phyloP scores from a whole-genome alignment of 192 early-diverging fungal species.

The Phycomyces nitens region DNA sequence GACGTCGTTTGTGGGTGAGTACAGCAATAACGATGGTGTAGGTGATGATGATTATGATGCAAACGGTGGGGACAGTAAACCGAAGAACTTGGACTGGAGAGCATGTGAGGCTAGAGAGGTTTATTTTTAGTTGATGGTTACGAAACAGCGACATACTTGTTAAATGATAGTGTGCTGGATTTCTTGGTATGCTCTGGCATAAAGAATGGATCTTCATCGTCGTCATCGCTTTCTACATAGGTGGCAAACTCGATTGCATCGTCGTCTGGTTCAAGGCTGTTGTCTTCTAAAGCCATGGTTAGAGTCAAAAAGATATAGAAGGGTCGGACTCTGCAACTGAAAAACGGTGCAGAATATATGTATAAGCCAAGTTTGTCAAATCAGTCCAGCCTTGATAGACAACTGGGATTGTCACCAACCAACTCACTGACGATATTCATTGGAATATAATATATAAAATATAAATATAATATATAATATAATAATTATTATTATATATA shows the following conservation, averaged over 20 bases:
- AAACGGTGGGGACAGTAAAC: constrained; percentile 30
- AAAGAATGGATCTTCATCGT: constrained; percentile 40
- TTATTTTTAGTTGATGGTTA: not conserved
- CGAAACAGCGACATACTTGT: constrained; percentile 2
- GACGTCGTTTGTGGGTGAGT: constrained; percentile 25
- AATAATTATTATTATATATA: too few relatives aligned
- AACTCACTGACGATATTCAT: too few relatives aligned
- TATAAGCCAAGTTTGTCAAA: not conserved
- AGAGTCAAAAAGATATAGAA: not conserved
- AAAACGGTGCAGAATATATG: not conserved
- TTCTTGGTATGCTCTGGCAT: constrained; percentile 38
- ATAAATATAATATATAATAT: too few relatives aligned
- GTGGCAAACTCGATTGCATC: constrained; percentile 39
- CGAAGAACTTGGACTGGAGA: constrained; percentile 34
- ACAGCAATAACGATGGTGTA: constrained; percentile 35
- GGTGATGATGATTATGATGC: constrained; percentile 28
- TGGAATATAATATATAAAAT: too few relatives aligned
- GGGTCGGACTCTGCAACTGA: not conserved
- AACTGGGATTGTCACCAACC: too few relatives aligned
- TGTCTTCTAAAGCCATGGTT: constrained; percentile 8
- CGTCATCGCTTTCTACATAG: constrained; percentile 42
- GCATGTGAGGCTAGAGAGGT: constrained; percentile 21
- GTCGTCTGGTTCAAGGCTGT: constrained; percentile 22
- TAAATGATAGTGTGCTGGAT: constrained; percentile 32
- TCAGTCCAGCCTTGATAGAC: not conserved